phyloP scores from a whole-genome alignment of 257 asterid species.

The Orobanche coerulescens region DNA sequence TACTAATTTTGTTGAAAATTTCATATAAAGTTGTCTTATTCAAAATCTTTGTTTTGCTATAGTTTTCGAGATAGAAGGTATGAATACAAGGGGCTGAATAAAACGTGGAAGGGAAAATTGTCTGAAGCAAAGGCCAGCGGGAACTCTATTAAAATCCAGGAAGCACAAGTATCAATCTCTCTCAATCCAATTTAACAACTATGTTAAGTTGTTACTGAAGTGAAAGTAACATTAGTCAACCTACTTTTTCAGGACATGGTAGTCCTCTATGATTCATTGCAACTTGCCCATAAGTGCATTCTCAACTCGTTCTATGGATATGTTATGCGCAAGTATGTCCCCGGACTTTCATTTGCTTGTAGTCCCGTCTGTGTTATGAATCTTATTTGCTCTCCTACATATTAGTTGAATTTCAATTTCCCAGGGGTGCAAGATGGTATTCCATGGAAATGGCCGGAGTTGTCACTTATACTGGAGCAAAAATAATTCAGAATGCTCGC shows the following conservation, averaged over 20 bases:
- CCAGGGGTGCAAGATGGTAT: conserved; percentile 99
- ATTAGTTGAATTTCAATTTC: conserved; percentile 18
- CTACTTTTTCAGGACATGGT: conserved; percentile 77
- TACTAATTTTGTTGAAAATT: conserved; percentile 1
- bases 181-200: conserved; percentile 16
- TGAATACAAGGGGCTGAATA: conserved; percentile 92
- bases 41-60: conserved; percentile 18
- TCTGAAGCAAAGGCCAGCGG: conserved; percentile 93
- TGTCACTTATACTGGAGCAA: conserved; percentile 96
- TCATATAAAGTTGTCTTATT: conserved; percentile 15
- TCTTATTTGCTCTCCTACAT: conserved; percentile 15
- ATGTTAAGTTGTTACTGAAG: conserved; percentile 11
- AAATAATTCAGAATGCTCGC: conserved; percentile 97
- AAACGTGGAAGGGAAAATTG: conserved; percentile 94
- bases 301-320: conserved; percentile 98
- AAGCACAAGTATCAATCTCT: conserved; percentile 69
- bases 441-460: conserved; percentile 99
- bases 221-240: conserved; percentile 18
- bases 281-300: conserved; percentile 97
- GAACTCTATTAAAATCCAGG: conserved; percentile 86
- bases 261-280: conserved; percentile 87
- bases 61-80: conserved; percentile 99
- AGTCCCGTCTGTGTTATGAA: conserved; percentile 16
- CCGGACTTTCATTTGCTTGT: conserved; percentile 19
- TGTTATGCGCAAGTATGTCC: conserved; percentile 93